A percentile compares a stretch with the other conserved stretches of the same genome.
Evolutionary conservation across 2,329 filamentous ascomycete genomes (phyloP).

Genomic region (Falciphora oryzae): DNA sequence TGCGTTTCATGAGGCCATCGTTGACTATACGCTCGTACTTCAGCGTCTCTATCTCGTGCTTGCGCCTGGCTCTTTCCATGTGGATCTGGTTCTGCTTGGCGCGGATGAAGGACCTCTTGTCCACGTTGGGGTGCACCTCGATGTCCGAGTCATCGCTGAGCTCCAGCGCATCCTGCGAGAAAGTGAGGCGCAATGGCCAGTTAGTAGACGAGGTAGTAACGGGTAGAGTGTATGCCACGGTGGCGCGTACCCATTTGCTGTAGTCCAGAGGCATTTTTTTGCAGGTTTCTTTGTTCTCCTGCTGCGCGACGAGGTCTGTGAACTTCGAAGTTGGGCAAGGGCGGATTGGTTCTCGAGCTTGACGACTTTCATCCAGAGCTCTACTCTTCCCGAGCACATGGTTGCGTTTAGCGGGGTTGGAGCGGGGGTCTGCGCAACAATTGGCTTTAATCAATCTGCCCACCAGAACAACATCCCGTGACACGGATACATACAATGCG

Average conservation of each 20-base stretch:
- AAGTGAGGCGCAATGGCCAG: conserved; percentile 11
- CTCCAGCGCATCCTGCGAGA: conserved; percentile 73
- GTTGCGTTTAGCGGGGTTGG: too few species aligned
- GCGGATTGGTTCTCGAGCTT: background rate
- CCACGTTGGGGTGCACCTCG: conserved; percentile 97
- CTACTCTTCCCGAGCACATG: too few species aligned
- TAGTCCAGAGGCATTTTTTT: conserved; percentile 44
- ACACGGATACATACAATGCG: too few species aligned
- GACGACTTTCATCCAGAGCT: background rate
- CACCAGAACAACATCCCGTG: too few species aligned
- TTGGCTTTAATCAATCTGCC: too few species aligned
- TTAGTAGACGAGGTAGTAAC: background rate
- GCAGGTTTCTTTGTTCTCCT: background rate
- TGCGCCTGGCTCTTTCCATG: conserved; percentile 77
- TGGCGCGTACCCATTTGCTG: conserved; percentile 56
- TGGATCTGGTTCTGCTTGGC: conserved; percentile 98
- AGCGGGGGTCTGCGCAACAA: too few species aligned
- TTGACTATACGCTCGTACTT: conserved; percentile 94
- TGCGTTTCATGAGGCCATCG: conserved; percentile 79
- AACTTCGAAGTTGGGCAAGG: too few species aligned
- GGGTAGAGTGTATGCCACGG: background rate
- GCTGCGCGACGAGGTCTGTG: too few species aligned
- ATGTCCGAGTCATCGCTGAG: conserved; percentile 97
- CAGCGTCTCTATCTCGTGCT: conserved; percentile 81
- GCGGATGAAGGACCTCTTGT: conserved; percentile 96